Evolutionary conservation across 805 yeast species (phyloP).

Genomic region (Cyberlindnera bimundalis): DNA sequence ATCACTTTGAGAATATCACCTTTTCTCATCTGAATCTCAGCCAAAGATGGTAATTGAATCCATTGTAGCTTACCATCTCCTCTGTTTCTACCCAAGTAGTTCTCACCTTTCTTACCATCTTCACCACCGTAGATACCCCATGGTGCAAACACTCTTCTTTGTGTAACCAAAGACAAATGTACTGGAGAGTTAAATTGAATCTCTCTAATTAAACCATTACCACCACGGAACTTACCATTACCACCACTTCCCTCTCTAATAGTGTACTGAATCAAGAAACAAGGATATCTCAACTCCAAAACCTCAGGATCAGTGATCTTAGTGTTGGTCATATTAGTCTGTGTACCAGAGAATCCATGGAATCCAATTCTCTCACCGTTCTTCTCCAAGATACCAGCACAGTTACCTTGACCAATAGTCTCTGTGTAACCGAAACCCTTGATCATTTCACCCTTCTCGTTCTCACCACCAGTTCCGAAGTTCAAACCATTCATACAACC

Average conservation of each 20-base stretch:
- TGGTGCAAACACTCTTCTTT: conserved; percentile 51
- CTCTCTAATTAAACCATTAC: conserved; percentile 49
- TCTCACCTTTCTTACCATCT: conserved; percentile 47
- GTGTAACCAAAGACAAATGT: conserved; percentile 45
- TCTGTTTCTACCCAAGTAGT: conserved; percentile 34
- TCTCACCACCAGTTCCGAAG: conserved; percentile 47
- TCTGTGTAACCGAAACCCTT: conserved; percentile 53
- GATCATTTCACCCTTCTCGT: conserved; percentile 37
- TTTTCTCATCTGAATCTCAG: conserved; percentile 33
- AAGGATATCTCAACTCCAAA: conserved; percentile 51
- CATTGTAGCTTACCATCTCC: conserved; percentile 31
- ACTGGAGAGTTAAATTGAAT: conserved; percentile 41
- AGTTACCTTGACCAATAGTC: conserved; percentile 54
- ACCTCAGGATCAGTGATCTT: conserved; percentile 55
- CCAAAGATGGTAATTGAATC: conserved; percentile 33
- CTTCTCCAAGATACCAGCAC: conserved; percentile 50
- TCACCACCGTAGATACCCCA: conserved; percentile 54
- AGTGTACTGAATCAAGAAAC: conserved; percentile 42
- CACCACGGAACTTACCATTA: conserved; percentile 44
- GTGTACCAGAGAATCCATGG: conserved; percentile 49
- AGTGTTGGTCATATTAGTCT: conserved; percentile 52
- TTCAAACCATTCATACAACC: conserved; percentile 58
- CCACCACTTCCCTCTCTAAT: conserved; percentile 48
- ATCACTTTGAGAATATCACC: conserved; percentile 37
- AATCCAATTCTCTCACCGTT: conserved; percentile 70